Conservation (phyloP, 2,329 filamentous ascomycete species). For the Paradendryphiella salina region DNA sequence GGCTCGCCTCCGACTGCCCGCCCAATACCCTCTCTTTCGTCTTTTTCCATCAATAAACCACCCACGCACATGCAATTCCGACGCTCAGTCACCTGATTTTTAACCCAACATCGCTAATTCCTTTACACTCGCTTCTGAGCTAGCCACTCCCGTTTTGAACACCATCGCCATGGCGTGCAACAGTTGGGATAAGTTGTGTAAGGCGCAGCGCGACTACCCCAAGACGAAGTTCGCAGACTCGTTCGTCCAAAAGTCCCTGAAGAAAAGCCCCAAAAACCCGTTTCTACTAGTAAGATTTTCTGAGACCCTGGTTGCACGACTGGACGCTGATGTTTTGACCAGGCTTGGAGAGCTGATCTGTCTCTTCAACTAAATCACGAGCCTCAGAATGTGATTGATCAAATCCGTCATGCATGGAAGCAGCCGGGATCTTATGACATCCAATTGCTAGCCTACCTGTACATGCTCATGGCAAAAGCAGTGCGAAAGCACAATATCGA, state of each 20-base stretch:
- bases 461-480: slow-evolving; percentile 28
- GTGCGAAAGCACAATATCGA: slow-evolving; percentile 12
- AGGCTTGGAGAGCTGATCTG: slow-evolving; percentile 43
- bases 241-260: slow-evolving; percentile 40
- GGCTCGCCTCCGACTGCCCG: slow-evolving; percentile 18
- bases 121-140: background rate
- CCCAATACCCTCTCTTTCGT: slow-evolving; percentile 8
- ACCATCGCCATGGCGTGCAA: slow-evolving; percentile 38
- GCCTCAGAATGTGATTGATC: slow-evolving; percentile 12
- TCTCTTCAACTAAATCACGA: slow-evolving; percentile 23
- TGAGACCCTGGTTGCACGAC: background rate
- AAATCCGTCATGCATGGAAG: slow-evolving; percentile 25
- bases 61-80: slow-evolving; percentile 8
- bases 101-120: slow-evolving; percentile 3
- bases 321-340: slow-evolving; percentile 4
- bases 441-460: slow-evolving; percentile 35
- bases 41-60: slow-evolving; percentile 19
- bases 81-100: slow-evolving; percentile 9
- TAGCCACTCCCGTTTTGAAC: background rate
- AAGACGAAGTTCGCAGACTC: slow-evolving; percentile 43
- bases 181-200: slow-evolving; percentile 40
- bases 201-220: slow-evolving; percentile 38
- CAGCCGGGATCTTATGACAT: slow-evolving; percentile 32
- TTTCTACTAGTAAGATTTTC: slow-evolving; percentile 34
- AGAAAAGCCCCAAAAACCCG: slow-evolving; percentile 44